Evolutionary conservation across 1,284 basidiomycete genomes (phyloP), one percentile per base, ranked within the genome.

Genomic region (Ustilago sp.): DNA sequence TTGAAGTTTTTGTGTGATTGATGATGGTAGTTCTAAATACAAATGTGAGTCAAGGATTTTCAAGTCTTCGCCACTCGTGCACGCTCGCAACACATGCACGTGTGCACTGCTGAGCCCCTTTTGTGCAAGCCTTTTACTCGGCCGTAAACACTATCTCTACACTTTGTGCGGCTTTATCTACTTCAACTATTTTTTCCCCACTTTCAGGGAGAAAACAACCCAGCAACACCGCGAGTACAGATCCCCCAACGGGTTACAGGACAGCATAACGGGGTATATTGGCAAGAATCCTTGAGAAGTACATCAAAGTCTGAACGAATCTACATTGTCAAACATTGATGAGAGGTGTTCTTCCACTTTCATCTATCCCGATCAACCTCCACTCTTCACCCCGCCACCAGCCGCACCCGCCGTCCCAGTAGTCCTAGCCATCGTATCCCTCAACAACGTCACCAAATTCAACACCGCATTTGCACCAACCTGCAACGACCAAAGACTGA

Each of bases 401-500:
- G 55, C 59, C 2, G 31, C 41, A 23, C 47, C 43, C n/a, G 43
- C n/a, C 17, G 43, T 67, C 8, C 63, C 60, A 23, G 63, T 67
- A 17, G 73, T 75, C 60, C 65, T 65, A n/a, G 65, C 66, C 66
- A 73, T 34, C 31, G 64, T 67, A 61, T 79, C 71, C 31, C 77
- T 55, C 48, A 79, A 54, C 63, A 74, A 28, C 12, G 68, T 78
- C n/a, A 78, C 75, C 38, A 71, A 38, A 39, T 68, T 66, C 58
- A 70, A 59, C 34, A 59, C 75, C 3, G 71, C 76, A 34, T 83
- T 77, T 2, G 75, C 73, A 19, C 74, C 57, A 6, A 81, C 41
- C 59, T 80, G 67, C 47, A 86, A 63, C 12, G 69, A 71, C 84
- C 84, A 86, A 9, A 83, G 41, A 50, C 81, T 82, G 9, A 86